A percentile compares a stretch with the other conserved stretches of the same genome.
phyloP scores from a whole-genome alignment of 2,329 filamentous ascomycete genomes.

The Phaeosphaeria sp. region DNA sequence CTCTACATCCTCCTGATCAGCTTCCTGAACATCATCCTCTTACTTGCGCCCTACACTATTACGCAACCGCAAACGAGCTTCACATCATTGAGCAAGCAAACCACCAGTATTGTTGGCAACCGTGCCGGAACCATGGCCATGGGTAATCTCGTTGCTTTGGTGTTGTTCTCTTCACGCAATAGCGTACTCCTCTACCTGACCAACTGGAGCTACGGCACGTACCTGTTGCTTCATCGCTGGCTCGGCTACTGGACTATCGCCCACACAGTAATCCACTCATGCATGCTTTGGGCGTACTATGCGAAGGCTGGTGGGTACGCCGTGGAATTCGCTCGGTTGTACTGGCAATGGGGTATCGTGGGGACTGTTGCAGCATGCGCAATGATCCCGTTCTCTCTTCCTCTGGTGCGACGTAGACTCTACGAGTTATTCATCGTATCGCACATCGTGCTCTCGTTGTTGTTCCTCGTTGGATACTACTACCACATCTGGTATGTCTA shows the following conservation, averaged over 20 bases:
- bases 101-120: conserved; percentile 43
- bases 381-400: conserved; percentile 9
- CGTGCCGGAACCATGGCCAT: conserved; percentile 41
- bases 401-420: conserved; percentile 11
- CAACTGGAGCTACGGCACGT: conserved; percentile 59
- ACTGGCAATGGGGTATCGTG: conserved; percentile 26
- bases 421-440: conserved; percentile 50
- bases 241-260: conserved; percentile 51
- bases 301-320: conserved; percentile 33
- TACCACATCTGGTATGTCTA: conserved; percentile 48
- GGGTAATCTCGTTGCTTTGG: conserved; percentile 50
- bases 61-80: conserved; percentile 9
- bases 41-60: conserved; percentile 9
- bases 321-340: conserved; percentile 44
- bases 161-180: conserved; percentile 58
- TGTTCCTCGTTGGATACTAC: conserved; percentile 54
- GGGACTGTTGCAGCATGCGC: conserved; percentile 13
- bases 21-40: conserved; percentile 14
- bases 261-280: conserved; percentile 57
- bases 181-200: conserved; percentile 58
- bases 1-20: conserved; percentile 49
- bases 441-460: conserved; percentile 52
- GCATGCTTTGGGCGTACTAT: conserved; percentile 51
- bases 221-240: conserved; percentile 53
- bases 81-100: conserved; percentile 51